Evolutionary conservation across 2,329 filamentous ascomycete genomes (phyloP).

Genomic region (Diaporthe vaccinii): DNA sequence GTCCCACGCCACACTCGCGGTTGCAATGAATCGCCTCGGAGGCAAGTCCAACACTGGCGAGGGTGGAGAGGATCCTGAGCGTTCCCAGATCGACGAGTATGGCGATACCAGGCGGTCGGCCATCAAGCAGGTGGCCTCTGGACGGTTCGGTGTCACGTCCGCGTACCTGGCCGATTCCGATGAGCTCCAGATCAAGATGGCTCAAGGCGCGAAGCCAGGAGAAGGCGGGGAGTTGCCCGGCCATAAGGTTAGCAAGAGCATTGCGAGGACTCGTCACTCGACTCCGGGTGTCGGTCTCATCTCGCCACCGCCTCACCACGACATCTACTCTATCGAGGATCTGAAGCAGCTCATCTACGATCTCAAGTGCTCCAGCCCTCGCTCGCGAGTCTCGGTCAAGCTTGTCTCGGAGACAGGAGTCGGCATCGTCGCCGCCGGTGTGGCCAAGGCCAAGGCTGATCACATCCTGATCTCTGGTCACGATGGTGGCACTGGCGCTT

Average conservation of each 20-base stretch:
- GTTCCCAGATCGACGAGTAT: conserved; percentile 87
- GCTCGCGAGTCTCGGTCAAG: conserved; percentile 94
- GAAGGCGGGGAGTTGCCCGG: conserved; percentile 97
- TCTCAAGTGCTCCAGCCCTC: conserved; percentile 94
- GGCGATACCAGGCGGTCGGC: conserved; percentile 97
- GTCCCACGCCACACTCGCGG: conserved; percentile 93
- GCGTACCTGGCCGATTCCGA: conserved; percentile 96
- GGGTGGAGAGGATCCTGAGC: conserved; percentile 95
- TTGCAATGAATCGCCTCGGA: conserved; percentile 96
- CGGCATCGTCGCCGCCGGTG: conserved; percentile 96
- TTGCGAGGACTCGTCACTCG: conserved; percentile 94
- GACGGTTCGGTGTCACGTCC: conserved; percentile 95
- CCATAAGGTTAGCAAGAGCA: conserved; percentile 95
- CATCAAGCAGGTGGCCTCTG: conserved; percentile 97
- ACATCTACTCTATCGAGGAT: conserved; percentile 99
- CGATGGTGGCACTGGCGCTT: conserved; percentile 96
- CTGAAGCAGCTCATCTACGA: conserved; percentile 98
- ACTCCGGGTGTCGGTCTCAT: conserved; percentile 97
- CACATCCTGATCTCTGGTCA: conserved; percentile 98
- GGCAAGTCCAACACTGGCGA: conserved; percentile 99
- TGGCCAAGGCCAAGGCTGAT: conserved; percentile 96
- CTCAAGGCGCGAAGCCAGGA: conserved; percentile 96
- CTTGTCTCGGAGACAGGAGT: conserved; percentile 98
- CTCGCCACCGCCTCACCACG: conserved; percentile 95
- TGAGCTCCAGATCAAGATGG: conserved; percentile 99